Conservation (phyloP, 2,329 filamentous ascomycete genomes). For the Karstenula rhodostoma region DNA sequence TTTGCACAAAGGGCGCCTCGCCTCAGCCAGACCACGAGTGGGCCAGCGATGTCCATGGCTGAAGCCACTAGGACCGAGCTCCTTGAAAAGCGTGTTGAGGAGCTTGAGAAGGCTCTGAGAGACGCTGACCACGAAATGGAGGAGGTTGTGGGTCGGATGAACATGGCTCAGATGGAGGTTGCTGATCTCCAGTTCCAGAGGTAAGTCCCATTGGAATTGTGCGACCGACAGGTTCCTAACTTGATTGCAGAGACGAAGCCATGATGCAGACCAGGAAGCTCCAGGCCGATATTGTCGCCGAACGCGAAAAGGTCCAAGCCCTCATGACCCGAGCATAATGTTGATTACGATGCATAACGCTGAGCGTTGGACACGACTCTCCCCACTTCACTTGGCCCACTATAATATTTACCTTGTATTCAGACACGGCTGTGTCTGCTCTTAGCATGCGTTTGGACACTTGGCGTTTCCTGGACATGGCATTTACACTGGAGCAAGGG, state of each 20-base stretch:
- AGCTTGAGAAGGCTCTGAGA: conserved; percentile 82
- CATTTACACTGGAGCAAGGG: conserved; percentile 26
- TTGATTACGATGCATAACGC: conserved; percentile 22
- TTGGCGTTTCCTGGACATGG: conserved; percentile 20
- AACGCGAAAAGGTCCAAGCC: conserved; percentile 67
- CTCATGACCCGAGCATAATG: conserved; percentile 48
- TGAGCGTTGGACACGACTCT: conserved; percentile 25
- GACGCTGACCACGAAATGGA: conserved; percentile 84
- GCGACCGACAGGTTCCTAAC: conserved; percentile 30
- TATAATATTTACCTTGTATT: conserved; percentile 24
- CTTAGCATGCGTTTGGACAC: conserved; percentile 19
- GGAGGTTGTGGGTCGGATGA: conserved; percentile 83
- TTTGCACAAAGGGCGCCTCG: conserved; percentile 66
- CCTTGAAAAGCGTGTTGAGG: conserved; percentile 79
- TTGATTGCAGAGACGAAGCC: conserved; percentile 68
- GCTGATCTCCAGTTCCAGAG: conserved; percentile 77
- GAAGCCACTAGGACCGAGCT: conserved; percentile 77
- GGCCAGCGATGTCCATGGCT: conserved; percentile 65
- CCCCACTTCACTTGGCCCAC: conserved; percentile 21
- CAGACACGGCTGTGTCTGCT: conserved; percentile 13
- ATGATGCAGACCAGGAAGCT: conserved; percentile 74
- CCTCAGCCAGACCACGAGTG: conserved; percentile 68
- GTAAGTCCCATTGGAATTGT: conserved; percentile 33
- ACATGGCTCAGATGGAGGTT: conserved; percentile 82
- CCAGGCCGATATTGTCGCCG: conserved; percentile 71